These are phyloP conservation scores for Globisporangium cylindrosporum DNA, from an alignment of 352 stramenopile genomes.

Conservation along the genomic window DNA sequence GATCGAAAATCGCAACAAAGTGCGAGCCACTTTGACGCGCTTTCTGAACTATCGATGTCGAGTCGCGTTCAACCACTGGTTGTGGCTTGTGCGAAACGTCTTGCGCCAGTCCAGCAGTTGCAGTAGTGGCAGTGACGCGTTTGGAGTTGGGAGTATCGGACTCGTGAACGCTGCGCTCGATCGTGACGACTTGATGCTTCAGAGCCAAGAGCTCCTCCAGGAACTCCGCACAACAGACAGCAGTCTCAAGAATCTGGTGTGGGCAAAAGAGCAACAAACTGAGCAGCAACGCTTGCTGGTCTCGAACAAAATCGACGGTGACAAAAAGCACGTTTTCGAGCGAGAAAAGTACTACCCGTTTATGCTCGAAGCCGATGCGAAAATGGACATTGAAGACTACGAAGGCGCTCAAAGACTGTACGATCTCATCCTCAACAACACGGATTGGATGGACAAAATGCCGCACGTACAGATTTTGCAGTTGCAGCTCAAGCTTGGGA, in stretches of 20 bases:
- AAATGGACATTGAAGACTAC: constrained; percentile 54
- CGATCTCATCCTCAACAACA: constrained; percentile 36
- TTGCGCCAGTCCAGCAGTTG: neutral
- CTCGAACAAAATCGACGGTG: neutral
- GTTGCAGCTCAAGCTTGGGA: constrained; percentile 39
- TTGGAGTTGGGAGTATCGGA: constrained; percentile 43
- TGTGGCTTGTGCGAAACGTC: constrained; percentile 12
- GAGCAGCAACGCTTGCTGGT: constrained; percentile 4
- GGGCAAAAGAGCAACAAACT: constrained; percentile 39
- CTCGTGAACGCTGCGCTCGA: constrained; percentile 48
- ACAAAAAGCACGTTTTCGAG: constrained; percentile 10
- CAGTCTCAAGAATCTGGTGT: constrained; percentile 34
- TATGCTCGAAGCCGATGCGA: constrained; percentile 56
- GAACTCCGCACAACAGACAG: constrained; percentile 40
- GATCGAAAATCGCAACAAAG: constrained; percentile 35
- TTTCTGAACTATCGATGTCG: constrained; percentile 29
- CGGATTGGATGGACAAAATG: constrained; percentile 42
- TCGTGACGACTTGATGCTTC: constrained; percentile 44
- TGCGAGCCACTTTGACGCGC: constrained; percentile 28
- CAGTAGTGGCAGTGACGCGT: neutral
- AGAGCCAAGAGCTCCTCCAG: constrained; percentile 41
- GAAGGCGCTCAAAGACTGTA: constrained; percentile 42
- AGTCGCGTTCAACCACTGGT: constrained; percentile 27
- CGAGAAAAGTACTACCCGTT: constrained; percentile 43
- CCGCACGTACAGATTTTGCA: constrained; percentile 20